Base-by-base conservation (phyloP, 306 rosid species). In the Begonia peltatifolia region DNA sequence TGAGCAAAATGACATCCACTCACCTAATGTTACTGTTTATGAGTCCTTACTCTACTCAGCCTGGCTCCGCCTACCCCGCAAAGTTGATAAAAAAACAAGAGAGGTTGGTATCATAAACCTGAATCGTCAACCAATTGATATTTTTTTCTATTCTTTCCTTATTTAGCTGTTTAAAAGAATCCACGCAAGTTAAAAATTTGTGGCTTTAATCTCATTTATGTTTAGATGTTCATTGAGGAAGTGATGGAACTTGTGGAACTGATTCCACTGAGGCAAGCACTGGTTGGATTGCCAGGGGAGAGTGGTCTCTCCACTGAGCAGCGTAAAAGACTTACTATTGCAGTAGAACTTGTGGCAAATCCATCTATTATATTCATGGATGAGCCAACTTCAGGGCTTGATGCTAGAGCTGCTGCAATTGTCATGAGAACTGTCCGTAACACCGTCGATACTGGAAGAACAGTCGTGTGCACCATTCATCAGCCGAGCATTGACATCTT, bases 1-100 rank as follows among this genome's bases (percentile, higher is more conserved):
- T 44, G 97, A 89, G 70, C 93, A 89, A 68, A 84, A 70, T 54
- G 97, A 88, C 67, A 88, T 84, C 46, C 89, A 84, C 60, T 80
- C 94, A 12, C 94, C 94, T 57, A 63, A 81, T 67, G 84, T 84
- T 46, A 84, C 94, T 23, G 84, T 78, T 20, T 74, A 74, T 46
- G 94, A 84, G 63, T 78, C 94, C 41, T 59, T 84, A 61, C 62
- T 81, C 47, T 84, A 73, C 72, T 84, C 87, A 0, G 89, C 87
- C 3, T 84, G 89, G 94, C 84, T 84, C 56, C 90, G 94, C 61
- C 63, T 81, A 51, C 61, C 89, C 7, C 54, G 69, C 9, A 70
- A 74, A 41, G 69, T 84, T 6, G 62, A 76, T 58, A 36, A 68
- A n/a, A 58, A 67, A 52, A 67, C 76, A 14, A 67, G 82, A 76